Percentiles rank a stretch among this genome's conserved stretches.
These are phyloP conservation scores for Geotrichum restrictum DNA, from an alignment of 1,139 yeast species.

Conservation along the genomic window DNA sequence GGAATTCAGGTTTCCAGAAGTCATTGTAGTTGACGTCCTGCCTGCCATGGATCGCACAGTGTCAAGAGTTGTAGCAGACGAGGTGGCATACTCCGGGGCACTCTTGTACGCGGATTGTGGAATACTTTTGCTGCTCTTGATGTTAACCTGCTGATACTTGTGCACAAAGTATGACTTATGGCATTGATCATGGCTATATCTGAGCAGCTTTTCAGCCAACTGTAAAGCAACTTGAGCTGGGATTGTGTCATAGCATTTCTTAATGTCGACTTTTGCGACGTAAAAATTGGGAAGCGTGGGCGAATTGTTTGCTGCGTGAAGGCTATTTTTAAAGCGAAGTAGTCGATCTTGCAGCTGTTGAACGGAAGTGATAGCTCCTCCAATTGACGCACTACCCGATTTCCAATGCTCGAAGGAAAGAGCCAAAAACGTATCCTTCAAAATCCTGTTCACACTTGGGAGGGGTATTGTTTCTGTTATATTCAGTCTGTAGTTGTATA, in stretches of 20 bases:
- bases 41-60: slow-evolving; percentile 4
- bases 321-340: slow-evolving; percentile 22
- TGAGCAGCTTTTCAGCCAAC: slow-evolving; percentile 26
- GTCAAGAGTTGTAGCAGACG: neutral
- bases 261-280: slow-evolving; percentile 71
- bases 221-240: slow-evolving; percentile 47
- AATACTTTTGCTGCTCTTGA: neutral
- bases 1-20: neutral
- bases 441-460: slow-evolving; percentile 30
- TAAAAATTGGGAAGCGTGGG: slow-evolving; percentile 42
- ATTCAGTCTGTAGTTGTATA: slow-evolving; percentile 1
- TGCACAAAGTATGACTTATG: slow-evolving; percentile 16
- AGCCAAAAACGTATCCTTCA: slow-evolving; percentile 29
- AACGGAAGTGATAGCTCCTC: slow-evolving; percentile 22
- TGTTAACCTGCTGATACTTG: slow-evolving; percentile 5
- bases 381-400: slow-evolving; percentile 16
- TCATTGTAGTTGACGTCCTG: neutral
- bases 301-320: neutral
- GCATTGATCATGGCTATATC: neutral
- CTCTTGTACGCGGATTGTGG: neutral
- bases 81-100: slow-evolving; percentile 11
- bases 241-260: slow-evolving; percentile 73
- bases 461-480: neutral
- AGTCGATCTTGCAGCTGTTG: slow-evolving; percentile 23
- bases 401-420: slow-evolving; percentile 30